phyloP scores from a whole-genome alignment of 1,284 basidiomycete genomes.

The Phaffia rhodozyma region DNA sequence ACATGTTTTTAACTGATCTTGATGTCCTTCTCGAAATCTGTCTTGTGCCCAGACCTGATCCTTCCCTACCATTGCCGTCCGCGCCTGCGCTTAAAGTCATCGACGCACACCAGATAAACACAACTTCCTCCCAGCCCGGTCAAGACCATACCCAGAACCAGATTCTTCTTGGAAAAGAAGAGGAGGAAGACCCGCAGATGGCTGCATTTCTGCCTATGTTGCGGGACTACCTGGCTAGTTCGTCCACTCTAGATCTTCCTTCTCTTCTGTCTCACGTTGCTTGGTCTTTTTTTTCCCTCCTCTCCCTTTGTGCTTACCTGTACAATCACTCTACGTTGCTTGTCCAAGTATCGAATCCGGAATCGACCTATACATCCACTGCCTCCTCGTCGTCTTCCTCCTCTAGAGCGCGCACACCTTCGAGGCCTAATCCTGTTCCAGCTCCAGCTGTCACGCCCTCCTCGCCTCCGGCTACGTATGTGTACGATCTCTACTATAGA shows the following conservation, averaged over 20 bases:
- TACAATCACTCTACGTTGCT: background rate
- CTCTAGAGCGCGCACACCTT: too few relatives aligned
- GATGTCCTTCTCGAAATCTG: too few relatives aligned
- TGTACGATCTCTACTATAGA: slow-evolving; percentile 37
- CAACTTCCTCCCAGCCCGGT: background rate
- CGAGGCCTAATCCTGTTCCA: background rate
- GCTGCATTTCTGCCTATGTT: slow-evolving; percentile 36
- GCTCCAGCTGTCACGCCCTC: slow-evolving; percentile 8
- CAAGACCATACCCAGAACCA: background rate
- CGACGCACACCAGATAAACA: slow-evolving; percentile 4
- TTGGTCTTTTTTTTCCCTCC: background rate
- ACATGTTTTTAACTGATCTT: too few relatives aligned
- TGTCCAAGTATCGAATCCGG: slow-evolving; percentile 6
- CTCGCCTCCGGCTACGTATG: slow-evolving; percentile 26
- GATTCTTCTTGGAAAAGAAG: slow-evolving; percentile 20
- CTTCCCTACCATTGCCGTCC: background rate
- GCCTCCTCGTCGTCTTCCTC: slow-evolving; percentile 5
- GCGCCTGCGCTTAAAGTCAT: slow-evolving; percentile 4
- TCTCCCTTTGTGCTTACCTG: background rate
- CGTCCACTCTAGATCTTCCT: slow-evolving; percentile 16
- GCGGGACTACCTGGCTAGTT: slow-evolving; percentile 32
- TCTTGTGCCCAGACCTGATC: background rate
- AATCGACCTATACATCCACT: background rate
- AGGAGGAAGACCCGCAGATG: slow-evolving; percentile 27
- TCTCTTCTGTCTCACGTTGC: background rate